Conservation (phyloP, 108 stramenopile species). For the Aurantiochytrium sp. region DNA sequence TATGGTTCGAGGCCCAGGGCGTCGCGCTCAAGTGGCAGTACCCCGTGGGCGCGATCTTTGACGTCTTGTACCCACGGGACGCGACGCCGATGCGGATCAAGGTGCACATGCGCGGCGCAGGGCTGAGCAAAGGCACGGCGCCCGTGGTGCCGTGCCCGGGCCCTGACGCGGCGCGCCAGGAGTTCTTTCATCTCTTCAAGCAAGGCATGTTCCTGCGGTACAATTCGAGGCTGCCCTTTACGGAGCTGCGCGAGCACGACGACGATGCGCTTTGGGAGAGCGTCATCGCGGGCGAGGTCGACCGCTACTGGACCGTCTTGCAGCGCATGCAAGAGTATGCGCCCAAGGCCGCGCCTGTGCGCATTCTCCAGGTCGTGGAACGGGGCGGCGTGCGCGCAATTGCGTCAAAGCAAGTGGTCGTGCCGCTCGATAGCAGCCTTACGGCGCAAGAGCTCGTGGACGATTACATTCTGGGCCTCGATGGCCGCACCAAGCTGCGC, state of each 20-base stretch:
- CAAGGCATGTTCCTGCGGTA: slow-evolving; percentile 1
- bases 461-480: background rate
- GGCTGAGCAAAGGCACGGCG: background rate
- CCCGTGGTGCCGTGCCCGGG: background rate
- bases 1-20: background rate
- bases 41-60: background rate
- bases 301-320: background rate
- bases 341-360: background rate
- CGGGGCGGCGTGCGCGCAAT: background rate
- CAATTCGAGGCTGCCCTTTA: background rate
- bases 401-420: background rate
- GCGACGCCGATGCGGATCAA: background rate
- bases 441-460: background rate
- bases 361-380: background rate
- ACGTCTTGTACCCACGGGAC: background rate
- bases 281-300: background rate
- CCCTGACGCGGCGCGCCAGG: background rate
- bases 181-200: background rate
- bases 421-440: background rate
- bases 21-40: background rate
- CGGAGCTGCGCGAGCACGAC: background rate
- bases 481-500: background rate
- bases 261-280: background rate
- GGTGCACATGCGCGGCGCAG: background rate
- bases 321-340: background rate